Evolutionary conservation across 345 rosid species (phyloP).

Genomic region (Linum trigynum): DNA sequence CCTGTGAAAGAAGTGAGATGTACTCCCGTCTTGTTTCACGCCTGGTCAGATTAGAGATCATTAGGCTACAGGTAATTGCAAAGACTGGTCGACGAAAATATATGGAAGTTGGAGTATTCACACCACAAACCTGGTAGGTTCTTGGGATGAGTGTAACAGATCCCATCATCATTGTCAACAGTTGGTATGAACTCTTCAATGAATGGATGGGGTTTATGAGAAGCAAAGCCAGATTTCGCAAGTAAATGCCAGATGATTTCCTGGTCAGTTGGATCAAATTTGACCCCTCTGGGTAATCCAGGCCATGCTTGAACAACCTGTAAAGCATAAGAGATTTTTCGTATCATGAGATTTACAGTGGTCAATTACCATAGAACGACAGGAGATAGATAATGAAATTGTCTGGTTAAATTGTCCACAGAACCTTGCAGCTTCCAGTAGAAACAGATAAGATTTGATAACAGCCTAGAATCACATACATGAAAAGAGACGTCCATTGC

Average conservation of each 20-base stretch:
- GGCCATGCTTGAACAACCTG: conserved; percentile 87
- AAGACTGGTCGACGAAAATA: not conserved
- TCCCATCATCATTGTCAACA: conserved; percentile 73
- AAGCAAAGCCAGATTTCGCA: conserved; percentile 48
- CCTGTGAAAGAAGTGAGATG: conserved; percentile 74
- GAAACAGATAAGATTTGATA: too few species aligned
- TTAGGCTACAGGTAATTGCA: conserved; percentile 6
- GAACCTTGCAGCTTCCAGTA: not conserved
- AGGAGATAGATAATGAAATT: not conserved
- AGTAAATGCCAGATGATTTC: conserved; percentile 86
- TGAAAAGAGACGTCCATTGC: not conserved
- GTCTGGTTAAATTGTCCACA: not conserved
- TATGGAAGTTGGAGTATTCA: conserved; percentile 3
- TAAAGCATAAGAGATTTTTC: conserved; percentile 8
- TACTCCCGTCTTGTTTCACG: conserved; percentile 68
- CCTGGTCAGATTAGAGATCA: conserved; percentile 28
- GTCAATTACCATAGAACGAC: not conserved
- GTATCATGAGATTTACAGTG: not conserved
- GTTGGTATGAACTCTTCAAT: conserved; percentile 77
- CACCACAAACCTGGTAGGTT: conserved; percentile 62
- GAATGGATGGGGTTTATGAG: conserved; percentile 56
- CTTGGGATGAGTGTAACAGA: conserved; percentile 93
- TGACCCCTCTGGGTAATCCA: conserved; percentile 87
- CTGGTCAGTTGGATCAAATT: conserved; percentile 90
- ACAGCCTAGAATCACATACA: not conserved